These are phyloP conservation scores for Aspergillus brasiliensis DNA, from an alignment of 2,329 filamentous ascomycete genomes.

Conservation along the genomic window DNA sequence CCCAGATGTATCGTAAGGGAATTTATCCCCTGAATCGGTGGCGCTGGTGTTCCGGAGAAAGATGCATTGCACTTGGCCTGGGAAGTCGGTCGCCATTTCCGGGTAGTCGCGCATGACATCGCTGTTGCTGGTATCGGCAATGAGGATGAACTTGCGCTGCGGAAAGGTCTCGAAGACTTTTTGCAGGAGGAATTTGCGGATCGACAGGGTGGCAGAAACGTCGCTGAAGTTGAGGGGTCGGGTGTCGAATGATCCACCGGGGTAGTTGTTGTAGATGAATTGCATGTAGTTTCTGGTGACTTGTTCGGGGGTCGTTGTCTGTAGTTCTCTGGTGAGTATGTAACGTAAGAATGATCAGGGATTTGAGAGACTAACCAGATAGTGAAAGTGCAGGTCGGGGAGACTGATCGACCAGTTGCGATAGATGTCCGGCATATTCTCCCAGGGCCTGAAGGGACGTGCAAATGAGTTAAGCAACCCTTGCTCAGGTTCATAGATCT, in stretches of 20 bases:
- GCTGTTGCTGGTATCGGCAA: slow-evolving; percentile 4
- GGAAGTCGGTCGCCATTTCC: not conserved
- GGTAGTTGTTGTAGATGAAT: slow-evolving; percentile 1
- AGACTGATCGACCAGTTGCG: not conserved
- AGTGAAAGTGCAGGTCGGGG: slow-evolving; percentile 2
- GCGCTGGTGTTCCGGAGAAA: not conserved
- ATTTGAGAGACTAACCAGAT: not conserved
- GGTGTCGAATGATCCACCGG: slow-evolving; percentile 1
- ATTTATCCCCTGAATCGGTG: not conserved
- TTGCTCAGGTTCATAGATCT: slow-evolving; percentile 4
- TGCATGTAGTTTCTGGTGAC: slow-evolving; percentile 5
- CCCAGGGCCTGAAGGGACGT: not conserved
- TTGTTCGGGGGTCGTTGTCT: slow-evolving; percentile 4
- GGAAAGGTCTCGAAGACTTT: slow-evolving; percentile 3
- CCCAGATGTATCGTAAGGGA: slow-evolving; percentile 1
- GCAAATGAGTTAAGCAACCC: slow-evolving; percentile 1
- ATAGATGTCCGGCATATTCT: slow-evolving; percentile 4
- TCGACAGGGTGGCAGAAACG: not conserved
- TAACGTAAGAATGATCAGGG: not conserved
- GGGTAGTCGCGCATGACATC: slow-evolving; percentile 4
- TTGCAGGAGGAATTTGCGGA: not conserved
- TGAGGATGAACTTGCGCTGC: not conserved
- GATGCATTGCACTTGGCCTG: slow-evolving; percentile 1
- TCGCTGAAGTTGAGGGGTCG: slow-evolving; percentile 6
- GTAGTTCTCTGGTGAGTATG: not conserved